These are phyloP conservation scores for Dittrichia graveolens DNA, from an alignment of 129 eudicot species.

Conservation along the genomic window DNA sequence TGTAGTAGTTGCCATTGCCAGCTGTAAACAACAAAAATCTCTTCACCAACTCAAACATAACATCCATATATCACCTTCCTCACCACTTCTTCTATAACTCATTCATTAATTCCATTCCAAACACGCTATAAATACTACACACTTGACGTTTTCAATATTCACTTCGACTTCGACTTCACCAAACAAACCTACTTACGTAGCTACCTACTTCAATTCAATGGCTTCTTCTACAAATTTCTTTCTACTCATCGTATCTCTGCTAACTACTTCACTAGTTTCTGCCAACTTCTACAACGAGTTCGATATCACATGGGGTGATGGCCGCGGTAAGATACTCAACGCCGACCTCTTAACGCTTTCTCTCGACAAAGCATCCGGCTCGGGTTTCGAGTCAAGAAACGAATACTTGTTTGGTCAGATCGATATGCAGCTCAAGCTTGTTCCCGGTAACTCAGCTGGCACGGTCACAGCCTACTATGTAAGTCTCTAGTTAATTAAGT, in stretches of 20 bases:
- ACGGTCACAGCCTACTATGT: conserved; percentile 60
- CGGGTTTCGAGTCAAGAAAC: conserved; percentile 57
- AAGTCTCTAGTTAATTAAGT: not conserved
- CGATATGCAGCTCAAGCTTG: conserved; percentile 63
- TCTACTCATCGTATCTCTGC: conserved; percentile 4
- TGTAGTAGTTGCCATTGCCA: not conserved
- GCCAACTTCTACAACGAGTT: conserved; percentile 44
- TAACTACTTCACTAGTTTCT: not conserved
- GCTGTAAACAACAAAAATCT: conserved; percentile 20
- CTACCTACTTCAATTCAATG: not conserved
- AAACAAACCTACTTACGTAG: not conserved
- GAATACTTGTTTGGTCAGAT: conserved; percentile 55
- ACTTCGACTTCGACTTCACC: not conserved
- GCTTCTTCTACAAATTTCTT: not conserved
- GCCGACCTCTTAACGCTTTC: conserved; percentile 50
- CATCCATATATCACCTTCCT: not conserved
- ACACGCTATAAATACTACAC: conserved; percentile 17
- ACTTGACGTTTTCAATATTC: not conserved
- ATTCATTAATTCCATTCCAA: too few species aligned
- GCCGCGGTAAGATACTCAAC: conserved; percentile 53
- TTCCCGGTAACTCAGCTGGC: conserved; percentile 64
- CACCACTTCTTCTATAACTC: not conserved
- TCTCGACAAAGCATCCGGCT: conserved; percentile 57
- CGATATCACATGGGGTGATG: conserved; percentile 63
- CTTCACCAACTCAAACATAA: conserved; percentile 7